phyloP scores from a whole-genome alignment of 176 grass and related monocot species.

The Triticum timopheevii region DNA sequence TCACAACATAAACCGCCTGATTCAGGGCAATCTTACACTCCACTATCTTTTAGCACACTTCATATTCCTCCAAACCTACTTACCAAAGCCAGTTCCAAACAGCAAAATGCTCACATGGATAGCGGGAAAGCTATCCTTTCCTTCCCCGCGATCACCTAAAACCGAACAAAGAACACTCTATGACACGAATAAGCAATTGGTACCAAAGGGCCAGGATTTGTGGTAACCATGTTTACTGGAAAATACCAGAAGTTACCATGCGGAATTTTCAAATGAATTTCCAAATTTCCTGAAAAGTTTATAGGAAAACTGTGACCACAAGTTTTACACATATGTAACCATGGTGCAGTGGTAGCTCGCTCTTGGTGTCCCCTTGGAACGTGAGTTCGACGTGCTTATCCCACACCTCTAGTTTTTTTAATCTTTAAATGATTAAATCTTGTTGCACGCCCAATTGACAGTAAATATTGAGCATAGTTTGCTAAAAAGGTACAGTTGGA shows the following conservation, averaged over 20 bases:
- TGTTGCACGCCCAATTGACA: background rate
- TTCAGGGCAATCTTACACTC: background rate
- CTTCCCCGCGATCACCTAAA: background rate
- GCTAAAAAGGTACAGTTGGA: background rate
- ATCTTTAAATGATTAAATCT: background rate
- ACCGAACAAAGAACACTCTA: background rate
- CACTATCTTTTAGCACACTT: slow-evolving; percentile 3
- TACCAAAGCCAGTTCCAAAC: background rate
- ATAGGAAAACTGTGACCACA: background rate
- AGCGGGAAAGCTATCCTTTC: background rate
- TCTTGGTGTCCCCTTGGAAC: background rate
- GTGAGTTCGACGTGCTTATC: background rate
- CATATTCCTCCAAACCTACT: background rate
- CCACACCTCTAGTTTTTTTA: background rate
- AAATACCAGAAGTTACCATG: background rate
- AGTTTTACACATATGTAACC: background rate
- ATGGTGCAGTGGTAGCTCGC: background rate
- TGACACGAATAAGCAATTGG: background rate
- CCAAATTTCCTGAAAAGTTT: background rate
- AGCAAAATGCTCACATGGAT: background rate
- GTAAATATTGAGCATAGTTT: background rate
- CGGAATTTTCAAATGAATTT: background rate
- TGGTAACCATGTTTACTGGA: background rate
- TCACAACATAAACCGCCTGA: background rate
- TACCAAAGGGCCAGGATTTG: background rate